Evolutionary conservation across 1,139 yeast genomes (phyloP).

Genomic region (Blastobotrys proliferans): DNA sequence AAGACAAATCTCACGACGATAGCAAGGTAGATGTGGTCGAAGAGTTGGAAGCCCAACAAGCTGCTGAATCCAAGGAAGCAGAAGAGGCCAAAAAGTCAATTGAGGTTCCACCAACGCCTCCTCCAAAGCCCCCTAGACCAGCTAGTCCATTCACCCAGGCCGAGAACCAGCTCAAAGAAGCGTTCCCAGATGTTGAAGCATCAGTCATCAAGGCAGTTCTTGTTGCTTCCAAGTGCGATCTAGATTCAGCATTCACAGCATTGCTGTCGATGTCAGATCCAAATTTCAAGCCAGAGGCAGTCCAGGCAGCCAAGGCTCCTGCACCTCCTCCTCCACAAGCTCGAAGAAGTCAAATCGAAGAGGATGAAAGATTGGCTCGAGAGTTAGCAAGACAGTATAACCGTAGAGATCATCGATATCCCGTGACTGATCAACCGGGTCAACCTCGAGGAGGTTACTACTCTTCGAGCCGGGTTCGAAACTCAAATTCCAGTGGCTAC

Average conservation of each 20-base stretch:
- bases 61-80: conserved; percentile 5
- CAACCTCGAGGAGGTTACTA: conserved; percentile 4
- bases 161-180: conserved; percentile 58
- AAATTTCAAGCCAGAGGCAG: conserved; percentile 51
- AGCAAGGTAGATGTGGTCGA: conserved; percentile 13
- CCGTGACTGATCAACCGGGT: too few species aligned
- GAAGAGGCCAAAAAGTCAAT: too few species aligned
- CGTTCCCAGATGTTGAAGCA: conserved; percentile 74
- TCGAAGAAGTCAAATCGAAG: conserved; percentile 51
- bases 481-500: conserved; percentile 17
- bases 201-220: conserved; percentile 70
- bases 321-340: neutral
- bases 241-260: conserved; percentile 88
- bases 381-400: conserved; percentile 70
- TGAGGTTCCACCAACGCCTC: conserved; percentile 40
- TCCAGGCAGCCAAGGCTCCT: conserved; percentile 22
- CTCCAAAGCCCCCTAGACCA: conserved; percentile 74
- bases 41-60: conserved; percentile 15
- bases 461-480: conserved; percentile 13
- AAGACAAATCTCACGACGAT: conserved; percentile 2
- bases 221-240: conserved; percentile 76
- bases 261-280: conserved; percentile 80
- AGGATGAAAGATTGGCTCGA: conserved; percentile 83
- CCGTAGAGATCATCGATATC: too few species aligned
- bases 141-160: conserved; percentile 52